A percentile compares a stretch with the other conserved stretches of the same genome.
phyloP scores from a whole-genome alignment of 83 land plant genomes.

The Larix sibirica region DNA sequence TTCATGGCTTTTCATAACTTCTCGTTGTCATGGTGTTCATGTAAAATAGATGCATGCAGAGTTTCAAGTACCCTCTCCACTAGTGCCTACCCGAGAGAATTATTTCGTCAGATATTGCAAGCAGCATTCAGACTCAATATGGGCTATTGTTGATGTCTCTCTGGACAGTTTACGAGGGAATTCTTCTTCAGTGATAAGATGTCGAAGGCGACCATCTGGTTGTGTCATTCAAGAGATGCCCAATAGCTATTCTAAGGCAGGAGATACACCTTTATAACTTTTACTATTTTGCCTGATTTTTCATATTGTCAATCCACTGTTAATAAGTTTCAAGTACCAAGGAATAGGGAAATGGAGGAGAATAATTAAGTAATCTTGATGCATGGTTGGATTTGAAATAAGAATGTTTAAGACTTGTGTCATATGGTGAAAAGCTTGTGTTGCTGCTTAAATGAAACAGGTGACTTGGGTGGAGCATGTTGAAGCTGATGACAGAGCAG shows the following conservation, averaged over 20 bases:
- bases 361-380: not conserved
- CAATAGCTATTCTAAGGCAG: constrained; percentile 86
- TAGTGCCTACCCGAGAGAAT: constrained; percentile 82
- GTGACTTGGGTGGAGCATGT: constrained; percentile 72
- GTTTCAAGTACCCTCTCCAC: constrained; percentile 80
- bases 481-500: constrained; percentile 33
- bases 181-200: constrained; percentile 28
- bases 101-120: constrained; percentile 83
- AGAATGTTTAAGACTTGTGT: no score
- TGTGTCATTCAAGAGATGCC: constrained; percentile 82
- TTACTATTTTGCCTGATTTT: not conserved
- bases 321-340: not conserved
- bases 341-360: not conserved
- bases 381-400: not conserved
- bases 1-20: not conserved
- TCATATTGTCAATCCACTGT: constrained; percentile 19
- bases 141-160: constrained; percentile 91
- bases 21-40: not conserved
- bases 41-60: constrained; percentile 55
- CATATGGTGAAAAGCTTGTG: not conserved
- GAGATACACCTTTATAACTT: not conserved
- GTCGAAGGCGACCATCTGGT: constrained; percentile 82
- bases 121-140: constrained; percentile 66
- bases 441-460: constrained; percentile 14
- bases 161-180: constrained; percentile 58